A percentile compares a stretch with the other conserved stretches of the same genome.
Evolutionary conservation across 2,329 filamentous ascomycete genomes (phyloP).

Genomic region (Hypocreales sp.): DNA sequence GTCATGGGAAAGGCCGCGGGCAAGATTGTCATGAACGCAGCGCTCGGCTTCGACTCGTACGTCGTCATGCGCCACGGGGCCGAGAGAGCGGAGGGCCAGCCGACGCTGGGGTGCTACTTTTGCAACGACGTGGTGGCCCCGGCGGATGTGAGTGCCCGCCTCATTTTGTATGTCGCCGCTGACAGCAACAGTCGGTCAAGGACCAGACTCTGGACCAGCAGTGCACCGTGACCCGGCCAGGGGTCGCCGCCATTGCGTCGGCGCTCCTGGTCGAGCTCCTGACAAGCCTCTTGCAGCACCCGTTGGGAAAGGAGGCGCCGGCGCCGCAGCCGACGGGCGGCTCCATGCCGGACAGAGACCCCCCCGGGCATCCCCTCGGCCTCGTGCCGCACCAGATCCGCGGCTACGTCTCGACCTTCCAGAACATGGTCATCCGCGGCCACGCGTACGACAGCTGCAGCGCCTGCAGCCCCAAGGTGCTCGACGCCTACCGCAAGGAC

Average conservation of each 20-base stretch:
- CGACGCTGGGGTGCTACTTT: constrained; percentile 86
- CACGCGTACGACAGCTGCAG: constrained; percentile 69
- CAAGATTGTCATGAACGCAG: constrained; percentile 95
- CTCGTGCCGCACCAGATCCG: constrained; percentile 69
- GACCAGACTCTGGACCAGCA: constrained; percentile 94
- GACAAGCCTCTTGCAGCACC: constrained; percentile 77
- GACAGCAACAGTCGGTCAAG: constrained; percentile 56
- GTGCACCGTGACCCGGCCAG: constrained; percentile 90
- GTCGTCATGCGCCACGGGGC: constrained; percentile 94
- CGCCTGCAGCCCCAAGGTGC: constrained; percentile 57
- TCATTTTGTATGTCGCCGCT: neutral
- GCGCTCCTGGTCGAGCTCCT: constrained; percentile 82
- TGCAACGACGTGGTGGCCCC: constrained; percentile 96
- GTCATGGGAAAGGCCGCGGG: constrained; percentile 86
- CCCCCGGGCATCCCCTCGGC: constrained; percentile 43
- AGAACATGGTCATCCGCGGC: constrained; percentile 58
- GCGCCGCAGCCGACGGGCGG: constrained; percentile 31
- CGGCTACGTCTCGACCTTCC: constrained; percentile 60
- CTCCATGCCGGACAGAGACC: constrained; percentile 35
- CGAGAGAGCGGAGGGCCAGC: constrained; percentile 36
- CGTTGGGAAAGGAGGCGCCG: constrained; percentile 46
- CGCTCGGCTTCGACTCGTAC: constrained; percentile 89
- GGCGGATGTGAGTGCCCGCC: constrained; percentile 66
- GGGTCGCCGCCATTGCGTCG: constrained; percentile 83
- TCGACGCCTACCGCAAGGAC: constrained; percentile 49